Percentiles rank a stretch among this genome's conserved stretches.
These are phyloP conservation scores for Coniophora puteana DNA, from an alignment of 1,284 basidiomycete species.

Conservation along the genomic window DNA sequence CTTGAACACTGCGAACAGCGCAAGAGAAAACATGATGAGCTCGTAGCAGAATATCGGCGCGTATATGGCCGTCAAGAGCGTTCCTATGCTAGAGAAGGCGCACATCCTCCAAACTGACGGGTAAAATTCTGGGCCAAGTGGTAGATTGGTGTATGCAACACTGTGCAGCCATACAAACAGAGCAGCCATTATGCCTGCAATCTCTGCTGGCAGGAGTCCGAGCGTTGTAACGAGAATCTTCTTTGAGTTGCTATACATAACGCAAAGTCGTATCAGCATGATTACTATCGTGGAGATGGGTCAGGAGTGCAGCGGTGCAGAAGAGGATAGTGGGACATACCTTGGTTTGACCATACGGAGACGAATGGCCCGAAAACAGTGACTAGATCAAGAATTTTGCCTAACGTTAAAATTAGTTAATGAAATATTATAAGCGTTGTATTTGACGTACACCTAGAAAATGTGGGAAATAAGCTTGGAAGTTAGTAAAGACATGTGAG, in stretches of 20 bases:
- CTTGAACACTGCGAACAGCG: slow-evolving; percentile 4
- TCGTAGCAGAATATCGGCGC: slow-evolving; percentile 6
- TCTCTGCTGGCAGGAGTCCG: slow-evolving; percentile 3
- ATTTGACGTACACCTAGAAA: no score
- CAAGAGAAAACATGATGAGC: slow-evolving; percentile 5
- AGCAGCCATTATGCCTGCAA: slow-evolving; percentile 5
- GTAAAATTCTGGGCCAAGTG: slow-evolving; percentile 5
- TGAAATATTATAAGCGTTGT: no score
- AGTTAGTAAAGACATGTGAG: no score
- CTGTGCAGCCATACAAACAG: slow-evolving; percentile 1
- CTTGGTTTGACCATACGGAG: slow-evolving; percentile 7
- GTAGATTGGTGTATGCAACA: slow-evolving; percentile 6
- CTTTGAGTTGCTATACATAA: slow-evolving; percentile 9
- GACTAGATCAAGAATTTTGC: no score
- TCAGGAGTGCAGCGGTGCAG: not conserved
- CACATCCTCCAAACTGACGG: no score
- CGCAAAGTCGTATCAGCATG: slow-evolving; percentile 9
- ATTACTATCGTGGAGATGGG: not conserved
- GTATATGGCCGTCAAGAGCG: slow-evolving; percentile 7
- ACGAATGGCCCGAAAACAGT: slow-evolving; percentile 8
- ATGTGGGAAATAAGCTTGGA: no score
- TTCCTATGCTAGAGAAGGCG: slow-evolving; percentile 2
- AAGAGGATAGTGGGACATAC: not conserved
- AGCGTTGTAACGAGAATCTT: slow-evolving; percentile 5
- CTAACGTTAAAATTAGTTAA: no score